Percentiles rank a stretch among this genome's conserved stretches.
These are phyloP conservation scores for Rhizopogon parksii DNA, from an alignment of 1,284 basidiomycete species.

Conservation along the genomic window DNA sequence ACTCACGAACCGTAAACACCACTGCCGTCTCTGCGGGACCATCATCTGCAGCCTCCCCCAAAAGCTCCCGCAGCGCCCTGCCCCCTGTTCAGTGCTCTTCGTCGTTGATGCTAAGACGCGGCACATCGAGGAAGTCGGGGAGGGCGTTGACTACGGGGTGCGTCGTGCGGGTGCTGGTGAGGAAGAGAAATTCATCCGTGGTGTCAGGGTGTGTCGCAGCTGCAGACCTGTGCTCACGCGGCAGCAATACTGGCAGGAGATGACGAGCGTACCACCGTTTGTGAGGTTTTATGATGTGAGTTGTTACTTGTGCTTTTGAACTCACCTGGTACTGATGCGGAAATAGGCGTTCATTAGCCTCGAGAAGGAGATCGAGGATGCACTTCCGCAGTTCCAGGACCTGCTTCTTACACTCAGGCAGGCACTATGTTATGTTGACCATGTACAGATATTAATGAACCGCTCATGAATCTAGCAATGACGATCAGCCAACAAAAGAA, in stretches of 20 bases:
- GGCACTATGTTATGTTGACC: slow-evolving; percentile 15
- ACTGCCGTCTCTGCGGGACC: slow-evolving; percentile 90
- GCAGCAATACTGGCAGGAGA: slow-evolving; percentile 74
- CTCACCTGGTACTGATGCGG: not conserved
- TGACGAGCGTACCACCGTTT: slow-evolving; percentile 56
- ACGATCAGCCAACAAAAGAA: slow-evolving; percentile 59
- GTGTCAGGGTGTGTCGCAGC: slow-evolving; percentile 76
- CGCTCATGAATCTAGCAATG: slow-evolving; percentile 33
- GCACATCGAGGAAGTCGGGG: slow-evolving; percentile 76
- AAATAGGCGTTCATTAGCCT: slow-evolving; percentile 61
- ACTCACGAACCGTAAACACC: slow-evolving; percentile 90
- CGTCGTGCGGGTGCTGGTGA: slow-evolving; percentile 37
- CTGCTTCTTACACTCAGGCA: slow-evolving; percentile 50
- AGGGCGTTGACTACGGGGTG: slow-evolving; percentile 83
- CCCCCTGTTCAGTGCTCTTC: slow-evolving; percentile 72
- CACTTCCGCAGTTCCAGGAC: slow-evolving; percentile 69
- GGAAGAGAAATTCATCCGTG: slow-evolving; percentile 75
- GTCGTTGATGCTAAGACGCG: slow-evolving; percentile 72
- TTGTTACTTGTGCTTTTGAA: slow-evolving; percentile 3
- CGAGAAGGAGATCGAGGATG: slow-evolving; percentile 70
- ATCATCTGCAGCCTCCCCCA: slow-evolving; percentile 90
- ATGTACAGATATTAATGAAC: not conserved
- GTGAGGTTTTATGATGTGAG: slow-evolving; percentile 64
- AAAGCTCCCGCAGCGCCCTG: slow-evolving; percentile 61
- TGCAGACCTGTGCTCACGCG: slow-evolving; percentile 75